phyloP scores from a whole-genome alignment of 2,329 filamentous ascomycete genomes.

The Sclerotinia spermophila region DNA sequence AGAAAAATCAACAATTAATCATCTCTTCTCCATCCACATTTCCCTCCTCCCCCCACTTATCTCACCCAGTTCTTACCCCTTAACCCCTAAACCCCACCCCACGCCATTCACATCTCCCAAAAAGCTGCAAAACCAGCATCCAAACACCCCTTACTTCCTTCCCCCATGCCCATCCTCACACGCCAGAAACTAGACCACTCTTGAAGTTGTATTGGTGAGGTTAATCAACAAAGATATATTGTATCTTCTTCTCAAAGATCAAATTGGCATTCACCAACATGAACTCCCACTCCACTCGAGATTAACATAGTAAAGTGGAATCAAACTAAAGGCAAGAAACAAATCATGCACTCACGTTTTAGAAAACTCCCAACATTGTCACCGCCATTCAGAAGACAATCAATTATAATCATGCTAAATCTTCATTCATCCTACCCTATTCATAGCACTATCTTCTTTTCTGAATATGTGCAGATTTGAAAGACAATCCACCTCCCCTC shows the following conservation, averaged over 20 bases:
- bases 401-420: not conserved
- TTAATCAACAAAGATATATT: not conserved
- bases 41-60: not conserved
- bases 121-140: not conserved
- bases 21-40: not conserved
- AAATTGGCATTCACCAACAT: not conserved
- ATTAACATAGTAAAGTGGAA: not conserved
- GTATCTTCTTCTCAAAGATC: not conserved
- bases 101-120: not conserved
- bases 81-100: not conserved
- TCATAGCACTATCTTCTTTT: not conserved
- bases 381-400: not conserved
- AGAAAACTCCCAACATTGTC: not conserved
- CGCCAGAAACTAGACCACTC: not conserved
- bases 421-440: slow-evolving; percentile 1
- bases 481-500: not conserved
- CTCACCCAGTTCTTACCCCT: not conserved
- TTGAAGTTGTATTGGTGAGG: not conserved
- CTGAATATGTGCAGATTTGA: not conserved
- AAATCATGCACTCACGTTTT: not conserved
- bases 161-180: not conserved
- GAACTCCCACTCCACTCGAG: not conserved
- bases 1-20: not conserved
- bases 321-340: not conserved
- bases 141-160: not conserved